Percentiles rank a stretch among this genome's conserved stretches.
These are phyloP conservation scores for Whalleya microplaca DNA, from an alignment of 2,329 filamentous ascomycete species.

Conservation along the genomic window DNA sequence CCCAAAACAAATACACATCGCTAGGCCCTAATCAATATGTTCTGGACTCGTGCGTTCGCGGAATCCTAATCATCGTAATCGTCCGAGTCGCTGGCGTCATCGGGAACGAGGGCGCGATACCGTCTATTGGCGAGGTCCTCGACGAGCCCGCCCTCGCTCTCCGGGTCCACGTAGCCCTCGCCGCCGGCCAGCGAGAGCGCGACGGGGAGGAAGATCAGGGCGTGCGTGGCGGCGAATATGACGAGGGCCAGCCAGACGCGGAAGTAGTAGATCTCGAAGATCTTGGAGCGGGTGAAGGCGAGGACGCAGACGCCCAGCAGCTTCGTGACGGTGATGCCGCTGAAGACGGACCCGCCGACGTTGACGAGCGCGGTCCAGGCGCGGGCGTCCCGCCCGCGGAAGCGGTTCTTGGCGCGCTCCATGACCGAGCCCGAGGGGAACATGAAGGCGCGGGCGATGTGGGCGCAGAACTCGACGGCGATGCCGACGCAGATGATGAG, in stretches of 20 bases:
- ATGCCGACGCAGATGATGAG: constrained; percentile 97
- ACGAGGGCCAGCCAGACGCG: constrained; percentile 93
- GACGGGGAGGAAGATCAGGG: constrained; percentile 89
- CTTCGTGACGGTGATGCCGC: constrained; percentile 95
- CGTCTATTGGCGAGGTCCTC: constrained; percentile 82
- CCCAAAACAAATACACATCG: not conserved
- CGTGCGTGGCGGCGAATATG: constrained; percentile 84
- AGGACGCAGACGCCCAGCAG: constrained; percentile 88
- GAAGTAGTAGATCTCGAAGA: constrained; percentile 99
- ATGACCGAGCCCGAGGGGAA: constrained; percentile 85
- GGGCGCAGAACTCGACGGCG: constrained; percentile 94
- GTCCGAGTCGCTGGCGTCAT: constrained; percentile 76
- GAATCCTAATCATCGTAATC: constrained; percentile 53
- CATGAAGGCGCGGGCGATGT: constrained; percentile 94
- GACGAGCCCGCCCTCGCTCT: constrained; percentile 84
- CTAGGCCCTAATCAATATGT: not conserved
- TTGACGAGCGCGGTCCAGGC: constrained; percentile 94
- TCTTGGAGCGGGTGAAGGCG: constrained; percentile 95
- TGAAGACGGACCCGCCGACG: constrained; percentile 92
- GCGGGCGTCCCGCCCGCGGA: constrained; percentile 80
- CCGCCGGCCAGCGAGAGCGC: constrained; percentile 85
- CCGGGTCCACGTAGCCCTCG: constrained; percentile 83
- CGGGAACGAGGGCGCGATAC: constrained; percentile 76
- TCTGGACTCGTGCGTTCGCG: not conserved
- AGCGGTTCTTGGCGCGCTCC: constrained; percentile 76